These are phyloP conservation scores for Triadica sebifera DNA, from an alignment of 345 rosid species.

Conservation along the genomic window DNA sequence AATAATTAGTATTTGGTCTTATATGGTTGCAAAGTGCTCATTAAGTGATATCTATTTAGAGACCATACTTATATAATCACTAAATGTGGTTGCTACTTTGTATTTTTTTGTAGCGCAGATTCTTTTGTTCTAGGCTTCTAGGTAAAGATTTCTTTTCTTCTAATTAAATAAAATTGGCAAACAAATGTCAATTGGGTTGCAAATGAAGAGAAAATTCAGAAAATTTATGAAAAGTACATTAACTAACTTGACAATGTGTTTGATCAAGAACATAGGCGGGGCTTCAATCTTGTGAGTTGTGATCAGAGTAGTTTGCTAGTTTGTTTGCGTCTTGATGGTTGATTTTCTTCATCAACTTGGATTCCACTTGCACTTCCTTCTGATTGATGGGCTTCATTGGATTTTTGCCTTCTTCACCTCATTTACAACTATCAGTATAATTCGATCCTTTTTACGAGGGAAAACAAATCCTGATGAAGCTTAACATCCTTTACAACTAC, in stretches of 20 bases:
- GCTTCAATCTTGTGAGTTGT: too few species aligned
- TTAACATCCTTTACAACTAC: slow-evolving; percentile 20
- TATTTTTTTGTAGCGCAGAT: too few species aligned
- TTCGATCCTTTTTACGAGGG: slow-evolving; percentile 17
- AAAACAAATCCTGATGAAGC: slow-evolving; percentile 15
- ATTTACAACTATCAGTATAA: too few species aligned
- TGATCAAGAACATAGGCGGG: slow-evolving; percentile 61
- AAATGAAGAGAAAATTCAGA: too few species aligned
- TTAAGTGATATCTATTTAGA: too few species aligned
- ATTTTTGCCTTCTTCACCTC: slow-evolving; percentile 15
- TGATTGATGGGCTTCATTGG: slow-evolving; percentile 30
- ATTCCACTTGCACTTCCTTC: slow-evolving; percentile 28
- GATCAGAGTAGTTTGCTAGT: too few species aligned
- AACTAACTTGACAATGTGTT: slow-evolving; percentile 41
- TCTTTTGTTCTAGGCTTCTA: not conserved
- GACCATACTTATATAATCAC: too few species aligned
- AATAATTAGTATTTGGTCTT: too few species aligned
- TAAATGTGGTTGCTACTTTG: too few species aligned
- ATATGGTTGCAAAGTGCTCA: too few species aligned
- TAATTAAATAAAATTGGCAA: too few species aligned
- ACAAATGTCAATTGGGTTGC: too few species aligned
- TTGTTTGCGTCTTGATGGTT: slow-evolving; percentile 15
- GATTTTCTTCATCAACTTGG: slow-evolving; percentile 25
- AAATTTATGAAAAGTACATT: not conserved
- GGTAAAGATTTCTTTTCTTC: slow-evolving; percentile 17